Evolutionary conservation across 1,139 yeast species (phyloP).

Genomic region (Pichia sorboxylosa): DNA sequence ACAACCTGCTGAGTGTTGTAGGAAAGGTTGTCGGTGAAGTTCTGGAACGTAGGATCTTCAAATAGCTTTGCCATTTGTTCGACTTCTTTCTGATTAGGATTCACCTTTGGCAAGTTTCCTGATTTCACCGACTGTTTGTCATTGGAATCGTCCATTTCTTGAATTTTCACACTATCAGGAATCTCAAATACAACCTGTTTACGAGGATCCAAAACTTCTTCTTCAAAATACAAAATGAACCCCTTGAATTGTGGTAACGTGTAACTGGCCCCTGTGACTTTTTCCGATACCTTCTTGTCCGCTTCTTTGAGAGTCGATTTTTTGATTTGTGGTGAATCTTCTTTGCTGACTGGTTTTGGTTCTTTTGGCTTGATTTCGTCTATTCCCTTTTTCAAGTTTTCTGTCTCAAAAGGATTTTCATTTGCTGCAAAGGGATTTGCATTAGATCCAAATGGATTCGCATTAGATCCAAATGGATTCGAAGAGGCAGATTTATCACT

Average conservation of each 20-base stretch:
- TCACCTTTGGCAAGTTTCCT: slow-evolving; percentile 16
- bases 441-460: slow-evolving; percentile 28
- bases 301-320: slow-evolving; percentile 5
- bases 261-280: slow-evolving; percentile 4
- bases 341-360: slow-evolving; percentile 14
- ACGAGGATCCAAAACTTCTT: slow-evolving; percentile 28
- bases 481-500: background rate
- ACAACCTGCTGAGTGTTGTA: slow-evolving; percentile 81
- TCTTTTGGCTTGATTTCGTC: slow-evolving; percentile 3
- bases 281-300: background rate
- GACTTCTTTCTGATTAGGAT: slow-evolving; percentile 19
- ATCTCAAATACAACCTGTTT: slow-evolving; percentile 19
- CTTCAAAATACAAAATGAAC: slow-evolving; percentile 55
- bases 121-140: slow-evolving; percentile 8
- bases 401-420: slow-evolving; percentile 22
- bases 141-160: slow-evolving; percentile 10
- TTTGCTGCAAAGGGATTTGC: slow-evolving; percentile 9
- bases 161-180: slow-evolving; percentile 13
- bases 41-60: slow-evolving; percentile 69
- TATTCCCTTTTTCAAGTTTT: slow-evolving; percentile 3
- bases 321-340: no score
- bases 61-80: slow-evolving; percentile 39
- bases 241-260: slow-evolving; percentile 48
- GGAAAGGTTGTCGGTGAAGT: slow-evolving; percentile 60
- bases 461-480: slow-evolving; percentile 8